A percentile compares a stretch with the other conserved stretches of the same genome.
Conservation (phyloP, 2,329 filamentous ascomycete species). For the Bipolaris gigantea region DNA sequence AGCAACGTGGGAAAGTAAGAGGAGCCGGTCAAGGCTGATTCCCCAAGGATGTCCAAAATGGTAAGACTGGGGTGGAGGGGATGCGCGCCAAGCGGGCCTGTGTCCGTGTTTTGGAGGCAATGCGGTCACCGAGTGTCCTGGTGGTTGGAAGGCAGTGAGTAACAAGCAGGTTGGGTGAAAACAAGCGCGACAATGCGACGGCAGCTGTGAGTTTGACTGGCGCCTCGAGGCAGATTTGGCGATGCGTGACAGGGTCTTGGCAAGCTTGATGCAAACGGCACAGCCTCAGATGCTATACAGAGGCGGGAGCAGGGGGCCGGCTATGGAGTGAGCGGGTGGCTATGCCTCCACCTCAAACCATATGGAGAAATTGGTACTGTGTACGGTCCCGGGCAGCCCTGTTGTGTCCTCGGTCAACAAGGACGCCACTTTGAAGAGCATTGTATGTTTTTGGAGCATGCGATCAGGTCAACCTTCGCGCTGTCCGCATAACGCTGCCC, state of each 20-base stretch:
- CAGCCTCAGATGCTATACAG: conserved; percentile 38
- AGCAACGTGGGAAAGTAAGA: conserved; percentile 32
- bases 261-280: conserved; percentile 36
- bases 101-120: conserved; percentile 22
- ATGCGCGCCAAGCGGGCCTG: conserved; percentile 33
- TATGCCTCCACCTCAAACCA: conserved; percentile 24
- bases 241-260: conserved; percentile 34
- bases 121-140: conserved; percentile 20
- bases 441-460: conserved; percentile 10
- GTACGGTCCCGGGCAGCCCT: conserved; percentile 4
- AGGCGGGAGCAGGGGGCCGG: conserved; percentile 24
- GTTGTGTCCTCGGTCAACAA: conserved; percentile 2
- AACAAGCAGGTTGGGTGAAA: conserved; percentile 23
- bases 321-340: conserved; percentile 27
- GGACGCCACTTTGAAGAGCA: background rate
- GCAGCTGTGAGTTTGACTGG: conserved; percentile 32
- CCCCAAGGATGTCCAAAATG: conserved; percentile 26
- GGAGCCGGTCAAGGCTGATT: conserved; percentile 45
- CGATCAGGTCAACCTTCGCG: conserved; percentile 13
- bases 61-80: conserved; percentile 27
- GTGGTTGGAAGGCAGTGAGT: conserved; percentile 17
- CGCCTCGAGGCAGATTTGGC: conserved; percentile 43
- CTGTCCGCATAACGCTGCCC: conserved; percentile 12
- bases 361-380: conserved; percentile 9
- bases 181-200: conserved; percentile 38